Conservation (phyloP, 2,329 filamentous ascomycete species). For the Arthrobotrys sinensis region DNA sequence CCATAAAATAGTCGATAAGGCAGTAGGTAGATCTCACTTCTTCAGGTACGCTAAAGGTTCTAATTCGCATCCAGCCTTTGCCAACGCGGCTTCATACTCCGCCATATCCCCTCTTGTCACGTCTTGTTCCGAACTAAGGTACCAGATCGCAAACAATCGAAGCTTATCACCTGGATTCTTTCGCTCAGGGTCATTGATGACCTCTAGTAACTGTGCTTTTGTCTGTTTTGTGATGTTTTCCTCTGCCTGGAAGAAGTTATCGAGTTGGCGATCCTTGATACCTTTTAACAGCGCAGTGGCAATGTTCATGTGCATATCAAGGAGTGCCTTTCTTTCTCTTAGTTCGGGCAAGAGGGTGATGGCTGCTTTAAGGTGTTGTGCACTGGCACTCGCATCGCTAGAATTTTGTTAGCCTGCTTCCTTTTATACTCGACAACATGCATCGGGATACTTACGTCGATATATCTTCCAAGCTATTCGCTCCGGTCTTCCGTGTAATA, state of each 20-base stretch:
- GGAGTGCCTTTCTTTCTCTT: constrained; percentile 88
- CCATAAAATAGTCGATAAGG: neutral
- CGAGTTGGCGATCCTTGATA: constrained; percentile 94
- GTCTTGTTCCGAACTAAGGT: constrained; percentile 88
- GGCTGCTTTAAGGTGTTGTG: constrained; percentile 94
- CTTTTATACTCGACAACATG: neutral
- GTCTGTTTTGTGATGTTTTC: constrained; percentile 93
- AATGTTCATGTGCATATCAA: constrained; percentile 99
- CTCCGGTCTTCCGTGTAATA: constrained; percentile 94
- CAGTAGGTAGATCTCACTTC: constrained; percentile 74
- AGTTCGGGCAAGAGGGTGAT: constrained; percentile 94
- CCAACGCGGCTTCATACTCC: constrained; percentile 87
- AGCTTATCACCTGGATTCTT: constrained; percentile 91
- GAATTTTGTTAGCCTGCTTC: constrained; percentile 52
- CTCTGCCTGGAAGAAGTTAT: constrained; percentile 96
- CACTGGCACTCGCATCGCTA: constrained; percentile 88
- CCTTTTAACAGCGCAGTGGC: constrained; percentile 83
- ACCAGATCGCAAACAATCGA: constrained; percentile 94
- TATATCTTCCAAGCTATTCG: constrained; percentile 91
- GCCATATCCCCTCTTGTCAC: constrained; percentile 85
- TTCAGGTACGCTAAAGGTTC: constrained; percentile 87
- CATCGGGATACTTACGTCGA: constrained; percentile 66
- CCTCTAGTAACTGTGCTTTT: constrained; percentile 87
- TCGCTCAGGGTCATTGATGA: constrained; percentile 85
- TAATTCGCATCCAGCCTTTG: constrained; percentile 81